Evolutionary conservation across 805 yeast species (phyloP), one percentile per base, ranked within the genome.

Genomic region (Isabelozyma heimii): DNA sequence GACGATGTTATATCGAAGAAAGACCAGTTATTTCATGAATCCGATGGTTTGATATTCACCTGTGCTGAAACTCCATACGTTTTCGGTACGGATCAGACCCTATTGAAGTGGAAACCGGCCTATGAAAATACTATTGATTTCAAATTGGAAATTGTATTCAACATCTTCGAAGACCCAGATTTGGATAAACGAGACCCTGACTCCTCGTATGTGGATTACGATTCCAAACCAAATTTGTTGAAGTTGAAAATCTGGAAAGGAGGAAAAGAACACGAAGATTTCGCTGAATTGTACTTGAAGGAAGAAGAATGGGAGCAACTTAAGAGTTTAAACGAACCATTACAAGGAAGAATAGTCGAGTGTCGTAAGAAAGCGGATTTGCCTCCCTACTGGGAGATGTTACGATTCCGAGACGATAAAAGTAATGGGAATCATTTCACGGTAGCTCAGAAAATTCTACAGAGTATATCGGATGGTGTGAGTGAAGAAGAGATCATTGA

Each of bases 41-140:
- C 94, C 3, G 99, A 94, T 70, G 99, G 99, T 0, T 77, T 94
- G 26, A 89, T 94, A 51, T 89, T 91, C 66, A 94, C 99, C 1
- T 89, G 96, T 54, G 87, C 95, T 41, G 89, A 83, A 46, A 82
- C 92, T 1, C 95, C 97, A 0, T 94, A 94, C 67, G 75, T 82
- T 2, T 82, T 85, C 53, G 98, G 98, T 12, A 92, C 98, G 1
- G 98, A 94, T 65, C 78, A 82, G 0, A 82, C 90, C 6, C 73
- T 94, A 44, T 70, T 94, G 47, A 94, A 95, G 68, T 94, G 99
- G 99, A 94, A 94, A 62, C 98, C 99, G 2, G 89, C 96, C 10
- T 89, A 89, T 53, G 99, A 92, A 66, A 95, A 94, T 59, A 87
- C 97, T 0, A 82, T 95, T 41, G 99, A 94, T 67, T 94, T 89